Evolutionary conservation across 148 eudicot species (phyloP).

Genomic region (Fallopia convolvulus): DNA sequence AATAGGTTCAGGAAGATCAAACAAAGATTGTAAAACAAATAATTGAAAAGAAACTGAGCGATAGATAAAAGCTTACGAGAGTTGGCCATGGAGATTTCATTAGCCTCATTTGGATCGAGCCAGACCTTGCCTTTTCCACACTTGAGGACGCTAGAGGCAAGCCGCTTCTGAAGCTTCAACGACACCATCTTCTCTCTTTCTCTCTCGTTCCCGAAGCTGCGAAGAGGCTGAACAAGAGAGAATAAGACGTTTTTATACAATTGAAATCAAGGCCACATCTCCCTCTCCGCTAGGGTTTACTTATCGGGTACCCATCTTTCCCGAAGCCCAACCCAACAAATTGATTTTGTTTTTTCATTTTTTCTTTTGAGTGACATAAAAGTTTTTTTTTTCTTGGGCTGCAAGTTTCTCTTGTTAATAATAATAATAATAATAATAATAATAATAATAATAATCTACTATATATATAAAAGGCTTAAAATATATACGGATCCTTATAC

Average conservation of each 20-base stretch:
- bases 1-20: neutral
- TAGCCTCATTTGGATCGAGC: constrained; percentile 50
- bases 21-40: neutral
- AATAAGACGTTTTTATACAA: constrained; percentile 6
- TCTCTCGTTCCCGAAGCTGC: constrained; percentile 7
- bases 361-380: too few relatives aligned
- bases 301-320: neutral
- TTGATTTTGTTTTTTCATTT: too few relatives aligned
- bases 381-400: too few relatives aligned
- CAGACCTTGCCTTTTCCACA: constrained; percentile 54
- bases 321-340: neutral
- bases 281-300: constrained; percentile 1
- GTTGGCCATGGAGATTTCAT: constrained; percentile 59
- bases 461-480: too few relatives aligned
- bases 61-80: constrained; percentile 29
- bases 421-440: too few relatives aligned
- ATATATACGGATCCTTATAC: too few relatives aligned
- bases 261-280: neutral
- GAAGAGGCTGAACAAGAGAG: neutral
- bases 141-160: constrained; percentile 49
- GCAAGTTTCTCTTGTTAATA: too few relatives aligned
- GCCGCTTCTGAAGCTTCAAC: constrained; percentile 55
- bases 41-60: neutral
- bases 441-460: too few relatives aligned
- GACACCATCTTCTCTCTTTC: constrained; percentile 34